Evolutionary conservation across 164 flowering plant species (phyloP).

Genomic region (Stephania cephalantha): DNA sequence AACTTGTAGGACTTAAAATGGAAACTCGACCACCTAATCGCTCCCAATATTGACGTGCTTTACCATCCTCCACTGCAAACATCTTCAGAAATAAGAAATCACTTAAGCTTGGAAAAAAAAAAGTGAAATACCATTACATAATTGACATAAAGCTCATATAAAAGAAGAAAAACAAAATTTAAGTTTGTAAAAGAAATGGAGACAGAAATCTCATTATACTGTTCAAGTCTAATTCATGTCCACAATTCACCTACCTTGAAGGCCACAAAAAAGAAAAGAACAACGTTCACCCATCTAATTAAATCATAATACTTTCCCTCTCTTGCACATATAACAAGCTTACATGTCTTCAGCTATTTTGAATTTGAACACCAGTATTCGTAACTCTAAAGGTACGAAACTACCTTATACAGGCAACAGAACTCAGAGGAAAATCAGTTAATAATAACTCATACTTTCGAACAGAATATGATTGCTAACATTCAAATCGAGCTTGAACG

Average conservation of each 20-base stretch:
- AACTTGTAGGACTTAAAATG: constrained; percentile 41
- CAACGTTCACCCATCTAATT: background rate
- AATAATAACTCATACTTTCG: too few relatives aligned
- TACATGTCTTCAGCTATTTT: background rate
- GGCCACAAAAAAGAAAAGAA: too few relatives aligned
- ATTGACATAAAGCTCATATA: background rate
- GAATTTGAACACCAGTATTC: background rate
- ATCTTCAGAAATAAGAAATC: constrained; percentile 39
- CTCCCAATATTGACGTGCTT: constrained; percentile 57
- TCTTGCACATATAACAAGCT: background rate
- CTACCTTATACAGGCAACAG: background rate
- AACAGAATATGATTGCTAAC: background rate
- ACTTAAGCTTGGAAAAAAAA: constrained; percentile 7
- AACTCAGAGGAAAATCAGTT: background rate
- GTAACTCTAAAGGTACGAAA: background rate
- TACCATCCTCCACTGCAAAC: constrained; percentile 59
- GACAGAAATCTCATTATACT: background rate
- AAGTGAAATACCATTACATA: background rate
- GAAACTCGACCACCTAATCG: constrained; percentile 50
- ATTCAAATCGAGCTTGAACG: background rate
- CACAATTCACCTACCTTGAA: background rate
- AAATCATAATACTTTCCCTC: background rate
- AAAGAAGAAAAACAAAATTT: constrained; percentile 1
- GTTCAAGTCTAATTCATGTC: background rate
- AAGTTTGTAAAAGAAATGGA: background rate